Evolutionary conservation across 345 rosid species (phyloP).

Genomic region (Aquilaria malaccensis): DNA sequence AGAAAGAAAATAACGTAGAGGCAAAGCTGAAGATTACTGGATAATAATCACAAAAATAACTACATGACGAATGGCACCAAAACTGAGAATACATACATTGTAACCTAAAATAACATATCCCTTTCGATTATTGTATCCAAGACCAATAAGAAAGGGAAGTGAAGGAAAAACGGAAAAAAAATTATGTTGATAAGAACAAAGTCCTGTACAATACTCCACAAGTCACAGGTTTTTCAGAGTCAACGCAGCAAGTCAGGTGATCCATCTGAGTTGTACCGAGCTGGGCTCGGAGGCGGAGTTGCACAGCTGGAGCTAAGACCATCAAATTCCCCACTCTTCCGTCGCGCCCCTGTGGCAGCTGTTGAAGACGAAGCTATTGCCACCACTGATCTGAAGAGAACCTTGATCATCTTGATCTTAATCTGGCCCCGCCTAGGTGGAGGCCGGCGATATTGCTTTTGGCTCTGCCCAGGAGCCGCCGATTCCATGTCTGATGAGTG

Average conservation of each 20-base stretch:
- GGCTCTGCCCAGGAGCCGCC: too few relatives aligned
- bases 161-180: background rate
- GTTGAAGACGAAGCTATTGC: background rate
- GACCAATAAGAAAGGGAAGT: background rate
- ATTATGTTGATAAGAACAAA: background rate
- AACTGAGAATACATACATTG: too few relatives aligned
- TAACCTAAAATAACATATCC: too few relatives aligned
- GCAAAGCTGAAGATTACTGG: too few relatives aligned
- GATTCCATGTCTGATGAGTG: too few relatives aligned
- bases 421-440: slow-evolving; percentile 24
- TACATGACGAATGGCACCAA: too few relatives aligned
- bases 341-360: background rate
- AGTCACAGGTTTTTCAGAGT: background rate
- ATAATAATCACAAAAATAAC: too few relatives aligned
- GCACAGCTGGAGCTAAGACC: slow-evolving; percentile 1
- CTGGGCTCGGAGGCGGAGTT: slow-evolving; percentile 5
- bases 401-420: slow-evolving; percentile 15
- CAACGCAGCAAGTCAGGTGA: background rate
- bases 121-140: too few relatives aligned
- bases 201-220: background rate
- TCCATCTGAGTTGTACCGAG: slow-evolving; percentile 6
- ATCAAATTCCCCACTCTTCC: background rate
- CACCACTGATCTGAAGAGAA: slow-evolving; percentile 5
- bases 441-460: too few relatives aligned
- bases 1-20: too few relatives aligned